phyloP scores from a whole-genome alignment of 306 rosid species.

The Betula pendula region DNA sequence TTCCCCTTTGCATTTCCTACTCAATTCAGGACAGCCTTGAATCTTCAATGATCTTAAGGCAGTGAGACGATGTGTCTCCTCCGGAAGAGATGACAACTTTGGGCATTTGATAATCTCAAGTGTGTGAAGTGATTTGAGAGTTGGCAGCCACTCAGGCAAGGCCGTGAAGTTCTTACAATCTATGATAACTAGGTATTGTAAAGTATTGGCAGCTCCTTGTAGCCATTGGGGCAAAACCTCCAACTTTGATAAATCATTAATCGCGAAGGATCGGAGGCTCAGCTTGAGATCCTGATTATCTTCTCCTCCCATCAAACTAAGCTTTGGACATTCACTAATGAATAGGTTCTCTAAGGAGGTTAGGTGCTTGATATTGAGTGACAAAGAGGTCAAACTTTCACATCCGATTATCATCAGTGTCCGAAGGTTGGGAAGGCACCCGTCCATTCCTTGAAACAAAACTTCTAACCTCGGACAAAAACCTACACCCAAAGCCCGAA shows the following conservation, averaged over 20 bases:
- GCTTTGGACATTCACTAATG: not conserved
- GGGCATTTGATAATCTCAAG: not conserved
- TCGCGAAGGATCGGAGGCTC: not conserved
- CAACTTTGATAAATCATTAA: not conserved
- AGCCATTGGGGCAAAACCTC: constrained; percentile 34
- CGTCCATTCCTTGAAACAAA: constrained; percentile 3
- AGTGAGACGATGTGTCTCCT: not conserved
- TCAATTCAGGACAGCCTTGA: not conserved
- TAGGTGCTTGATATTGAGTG: constrained; percentile 11
- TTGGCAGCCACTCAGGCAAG: constrained; percentile 36
- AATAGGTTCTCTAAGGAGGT: constrained; percentile 13
- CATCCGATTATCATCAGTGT: not conserved
- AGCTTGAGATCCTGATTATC: not conserved
- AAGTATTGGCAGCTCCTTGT: constrained; percentile 19
- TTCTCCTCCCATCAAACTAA: constrained; percentile 6
- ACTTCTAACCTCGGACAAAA: constrained; percentile 16
- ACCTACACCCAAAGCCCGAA: not conserved
- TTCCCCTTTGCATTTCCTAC: not conserved
- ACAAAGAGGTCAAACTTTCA: constrained; percentile 20
- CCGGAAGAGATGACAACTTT: constrained; percentile 21
- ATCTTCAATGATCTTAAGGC: constrained; percentile 10
- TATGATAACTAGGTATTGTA: not conserved
- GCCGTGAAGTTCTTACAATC: not conserved
- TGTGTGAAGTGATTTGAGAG: constrained; percentile 4
- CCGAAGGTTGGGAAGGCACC: constrained; percentile 2